These are phyloP conservation scores for Letharia lupina DNA, from an alignment of 495 filamentous ascomycete species.

Conservation along the genomic window DNA sequence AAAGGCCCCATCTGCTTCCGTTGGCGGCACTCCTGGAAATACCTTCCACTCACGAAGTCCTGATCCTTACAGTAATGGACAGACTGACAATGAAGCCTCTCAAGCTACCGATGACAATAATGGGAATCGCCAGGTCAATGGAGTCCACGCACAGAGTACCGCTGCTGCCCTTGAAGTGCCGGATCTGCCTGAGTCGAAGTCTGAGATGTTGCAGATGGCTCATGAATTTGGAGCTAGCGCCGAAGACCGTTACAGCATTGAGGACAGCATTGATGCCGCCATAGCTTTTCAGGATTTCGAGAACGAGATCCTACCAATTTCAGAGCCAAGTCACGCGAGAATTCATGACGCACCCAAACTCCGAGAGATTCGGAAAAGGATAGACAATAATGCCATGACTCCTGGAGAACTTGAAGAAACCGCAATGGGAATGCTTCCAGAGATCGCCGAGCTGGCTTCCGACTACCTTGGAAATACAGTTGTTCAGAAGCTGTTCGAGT, in stretches of 20 bases:
- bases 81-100: constrained; percentile 33
- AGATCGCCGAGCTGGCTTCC: constrained; percentile 87
- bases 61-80: constrained; percentile 59
- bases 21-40: constrained; percentile 68
- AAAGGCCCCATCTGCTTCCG: constrained; percentile 82
- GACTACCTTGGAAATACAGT: constrained; percentile 98
- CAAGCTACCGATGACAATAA: constrained; percentile 34
- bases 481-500: constrained; percentile 97
- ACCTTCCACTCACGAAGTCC: constrained; percentile 95
- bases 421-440: constrained; percentile 84
- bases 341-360: constrained; percentile 93
- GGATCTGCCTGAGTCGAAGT: constrained; percentile 62
- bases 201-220: constrained; percentile 80
- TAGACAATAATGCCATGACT: constrained; percentile 85
- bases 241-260: constrained; percentile 69
- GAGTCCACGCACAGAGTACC: constrained; percentile 33
- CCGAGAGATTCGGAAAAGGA: constrained; percentile 91
- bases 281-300: constrained; percentile 64
- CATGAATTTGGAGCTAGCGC: constrained; percentile 78
- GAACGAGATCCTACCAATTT: constrained; percentile 80
- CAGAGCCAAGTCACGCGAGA: constrained; percentile 81
- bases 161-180: constrained; percentile 57
- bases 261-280: constrained; percentile 60
- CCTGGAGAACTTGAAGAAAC: constrained; percentile 85
- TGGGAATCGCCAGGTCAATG: constrained; percentile 32